Evolutionary conservation across 164 flowering plant species (phyloP), one percentile per base, ranked within the genome.

Genomic region (Chimonanthus salicifolius): DNA sequence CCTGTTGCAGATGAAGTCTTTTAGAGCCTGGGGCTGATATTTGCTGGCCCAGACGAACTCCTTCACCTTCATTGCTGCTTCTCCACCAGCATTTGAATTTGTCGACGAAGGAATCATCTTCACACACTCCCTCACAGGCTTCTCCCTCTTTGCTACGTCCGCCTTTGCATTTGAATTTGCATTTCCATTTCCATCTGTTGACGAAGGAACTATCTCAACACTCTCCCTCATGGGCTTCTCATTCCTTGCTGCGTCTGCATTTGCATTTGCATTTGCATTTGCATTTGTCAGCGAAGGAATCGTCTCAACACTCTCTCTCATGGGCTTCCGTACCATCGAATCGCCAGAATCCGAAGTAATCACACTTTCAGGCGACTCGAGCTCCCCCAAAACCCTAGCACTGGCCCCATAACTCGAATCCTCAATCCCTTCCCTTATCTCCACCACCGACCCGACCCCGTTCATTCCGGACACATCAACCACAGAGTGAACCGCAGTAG

Each of bases 1-100:
- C 58, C 78, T 75, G 69, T 90, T 86, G 83, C 94, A 90, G 13
- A 88, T 80, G 80, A 88, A 90, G 45, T 90, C 83, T 43, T 80
- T 75, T 58, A 90, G 75, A 51, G 74, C 69, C 51, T 49, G 70
- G 0, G 92, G 91, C 62, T 84, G 71, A 64, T 87, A 85, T 68
- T 76, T 85, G 49, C 83, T 76, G 5, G 91, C 90, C 94, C 89
- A 90, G 11, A 67, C 64, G 64, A 78, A 87, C 66, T 71, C 46
- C 48, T 62, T 49, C 72, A 58, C 67, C 47, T 9, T 67, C 51
- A 11, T 33, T 33, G 33, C 33, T 33, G 9, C 13, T 2, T 54
- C 71, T 68, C 15, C 71, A 47, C 15, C 58, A n/a, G 6, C 58
- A 7, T 15, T 18, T 49, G 65, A 16, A 62, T 33, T 7, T 18